These are phyloP conservation scores for Cyclotella atomus DNA, from an alignment of 108 stramenopile species.

Conservation along the genomic window DNA sequence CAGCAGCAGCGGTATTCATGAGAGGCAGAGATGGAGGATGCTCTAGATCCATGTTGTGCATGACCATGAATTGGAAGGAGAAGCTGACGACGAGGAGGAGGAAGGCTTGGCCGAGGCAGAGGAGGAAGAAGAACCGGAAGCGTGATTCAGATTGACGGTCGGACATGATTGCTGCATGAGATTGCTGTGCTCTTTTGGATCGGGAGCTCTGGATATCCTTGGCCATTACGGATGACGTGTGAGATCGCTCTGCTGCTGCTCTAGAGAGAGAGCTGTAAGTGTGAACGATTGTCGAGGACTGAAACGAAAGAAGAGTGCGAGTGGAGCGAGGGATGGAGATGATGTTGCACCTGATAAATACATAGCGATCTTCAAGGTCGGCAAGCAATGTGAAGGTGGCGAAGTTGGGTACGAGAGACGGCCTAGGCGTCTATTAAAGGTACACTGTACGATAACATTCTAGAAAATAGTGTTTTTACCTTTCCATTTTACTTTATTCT, in stretches of 20 bases:
- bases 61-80: conserved; percentile 24
- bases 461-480: no score
- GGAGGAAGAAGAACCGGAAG: conserved; percentile 12
- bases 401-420: background rate
- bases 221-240: no score
- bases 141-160: background rate
- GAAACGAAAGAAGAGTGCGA: no score
- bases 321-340: no score
- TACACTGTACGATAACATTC: no score
- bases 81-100: conserved; percentile 16
- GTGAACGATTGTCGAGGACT: no score
- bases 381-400: background rate
- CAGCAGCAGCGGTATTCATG: background rate
- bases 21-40: background rate
- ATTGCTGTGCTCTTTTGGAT: background rate
- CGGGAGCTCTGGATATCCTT: background rate
- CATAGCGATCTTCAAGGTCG: background rate
- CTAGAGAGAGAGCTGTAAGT: no score
- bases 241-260: no score
- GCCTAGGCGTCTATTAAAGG: no score
- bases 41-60: conserved; percentile 14
- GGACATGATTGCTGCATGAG: background rate
- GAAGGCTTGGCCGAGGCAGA: conserved; percentile 11
- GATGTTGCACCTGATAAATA: background rate
- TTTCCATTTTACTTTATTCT: no score